Evolutionary conservation across 768 basidiomycete species (phyloP), one percentile per base, ranked within the genome.

Genomic region (Pisolithus microcarpus): DNA sequence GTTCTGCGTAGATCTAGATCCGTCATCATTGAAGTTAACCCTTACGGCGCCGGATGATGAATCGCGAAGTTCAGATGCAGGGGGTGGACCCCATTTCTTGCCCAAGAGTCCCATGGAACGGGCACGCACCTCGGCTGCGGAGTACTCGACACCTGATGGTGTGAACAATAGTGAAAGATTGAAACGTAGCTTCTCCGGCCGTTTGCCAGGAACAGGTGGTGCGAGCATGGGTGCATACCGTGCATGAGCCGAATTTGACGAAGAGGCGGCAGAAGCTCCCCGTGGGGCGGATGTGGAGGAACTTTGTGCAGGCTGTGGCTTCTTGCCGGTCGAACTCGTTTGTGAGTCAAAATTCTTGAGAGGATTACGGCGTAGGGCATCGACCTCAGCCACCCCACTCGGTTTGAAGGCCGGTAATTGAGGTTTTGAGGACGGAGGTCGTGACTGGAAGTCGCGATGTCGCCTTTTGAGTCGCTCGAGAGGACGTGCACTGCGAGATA

Each of bases 51-150:
- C 66, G 8, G 72, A 67, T 4, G 70, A 66, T 6, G 68, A 59
- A 23, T 64, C 67, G 31, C 61, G 62, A 19, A 68, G 52, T 47
- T 70, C 66, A 8, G 73, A 67, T 9, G 76, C 66, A 5, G 78
- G 73, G 1, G 84, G 83, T 1, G 81, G 79, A 3, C 83, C 81
- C 90, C 90, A 92, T 65, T 85, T 87, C 74, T 91, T 92, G 18
- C 85, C 85, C 8, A 88, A 71, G 13, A 91, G 77, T 26, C 90
- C 90, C 75, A 90, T 85, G 8, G 84, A 84, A 16, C 82, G 80
- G 1, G 90, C 87, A 9, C 90, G 76, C 34, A 83, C 84, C 74
- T 91, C 94, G 61, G 88, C 83, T 21, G 85, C 82, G 59, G 88
- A 85, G 68, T 87, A 95, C 65, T 97, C 93, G 1, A 80, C 73